phyloP scores from a whole-genome alignment of 2,329 filamentous ascomycete species.

The Ophiostoma pallidulum region DNA sequence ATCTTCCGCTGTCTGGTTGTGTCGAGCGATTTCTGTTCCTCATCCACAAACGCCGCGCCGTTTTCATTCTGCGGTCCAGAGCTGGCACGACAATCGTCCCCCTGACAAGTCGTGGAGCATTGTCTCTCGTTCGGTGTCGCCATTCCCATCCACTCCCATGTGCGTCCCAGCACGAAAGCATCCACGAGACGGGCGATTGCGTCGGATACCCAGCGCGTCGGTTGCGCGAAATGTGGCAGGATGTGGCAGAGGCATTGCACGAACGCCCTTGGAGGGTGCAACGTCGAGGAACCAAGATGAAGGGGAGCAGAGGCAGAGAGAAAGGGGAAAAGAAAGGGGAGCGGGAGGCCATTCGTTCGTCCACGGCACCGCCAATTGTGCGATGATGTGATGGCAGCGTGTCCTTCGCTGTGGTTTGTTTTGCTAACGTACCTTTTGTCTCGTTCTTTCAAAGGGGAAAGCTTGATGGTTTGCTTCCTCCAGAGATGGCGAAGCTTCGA shows the following conservation, averaged over 20 bases:
- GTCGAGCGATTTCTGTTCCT: too few relatives aligned
- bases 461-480: neutral
- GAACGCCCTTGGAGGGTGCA: neutral
- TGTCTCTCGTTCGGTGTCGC: too few relatives aligned
- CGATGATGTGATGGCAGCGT: neutral
- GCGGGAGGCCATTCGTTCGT: too few relatives aligned
- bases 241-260: neutral
- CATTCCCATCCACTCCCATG: neutral
- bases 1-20: too few relatives aligned
- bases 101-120: too few relatives aligned
- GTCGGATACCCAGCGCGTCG: neutral
- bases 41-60: too few relatives aligned
- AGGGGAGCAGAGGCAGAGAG: neutral
- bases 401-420: neutral
- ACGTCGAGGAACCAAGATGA: neutral
- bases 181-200: conserved; percentile 5
- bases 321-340: too few relatives aligned
- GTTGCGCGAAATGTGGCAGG: neutral
- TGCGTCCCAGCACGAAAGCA: neutral
- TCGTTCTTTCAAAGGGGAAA: neutral
- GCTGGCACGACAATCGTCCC: too few relatives aligned
- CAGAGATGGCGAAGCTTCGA: conserved; percentile 1
- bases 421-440: conserved; percentile 4
- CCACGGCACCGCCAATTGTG: neutral
- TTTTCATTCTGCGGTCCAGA: too few relatives aligned